Evolutionary conservation across 2,329 filamentous ascomycete species (phyloP), one percentile per base, ranked within the genome.

Genomic region (Stachybotrys elegans): DNA sequence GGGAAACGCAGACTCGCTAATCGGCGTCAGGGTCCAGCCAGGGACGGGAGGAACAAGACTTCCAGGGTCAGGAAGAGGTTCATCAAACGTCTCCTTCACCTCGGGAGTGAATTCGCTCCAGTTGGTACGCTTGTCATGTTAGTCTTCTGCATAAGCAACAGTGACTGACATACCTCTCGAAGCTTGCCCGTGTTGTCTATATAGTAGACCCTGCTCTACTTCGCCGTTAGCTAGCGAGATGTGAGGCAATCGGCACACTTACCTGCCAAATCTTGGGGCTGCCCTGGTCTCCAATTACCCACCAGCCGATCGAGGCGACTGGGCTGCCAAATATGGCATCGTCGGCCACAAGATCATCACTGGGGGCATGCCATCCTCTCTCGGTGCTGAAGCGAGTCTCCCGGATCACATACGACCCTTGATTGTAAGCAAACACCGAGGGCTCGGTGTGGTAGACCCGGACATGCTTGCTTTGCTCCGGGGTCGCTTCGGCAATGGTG

Each of bases 371-470:
- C 38, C 38, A 40, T 17, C 38, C 38, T 20, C 29, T 27, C 16
- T 40, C 23, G 4, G 38, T 40, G 38, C 38, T 40, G 8, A 25
- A 40, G n/a, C 38, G 16, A 23, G 16, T 40, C 22, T 40, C 38
- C n/a, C 20, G 27, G 22, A 40, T 17, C 6, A 40, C 13, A 17
- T n/a, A 40, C 12, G 38, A 40, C 12, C 38, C 38, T 17, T 40
- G 38, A 23, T 40, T 40, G 38, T 40, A 40, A 16, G 22, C 38
- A 19, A 27, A 40, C 8, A 29, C 13, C 14, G 38, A 40, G 9
- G 38, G 38, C 38, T 40, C 38, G n/a, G 38, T 40, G n/a, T 29
- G 22, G 38, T 40, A 40, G 13, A 40, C 23, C 12, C 38, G 38
- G 22, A 40, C 29, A 17, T 17, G 22, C 38, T 40, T 40, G 13